A percentile compares a stretch with the other conserved stretches of the same genome.
Evolutionary conservation across 441 rosid genomes (phyloP).

Genomic region (Omphalea diandra): DNA sequence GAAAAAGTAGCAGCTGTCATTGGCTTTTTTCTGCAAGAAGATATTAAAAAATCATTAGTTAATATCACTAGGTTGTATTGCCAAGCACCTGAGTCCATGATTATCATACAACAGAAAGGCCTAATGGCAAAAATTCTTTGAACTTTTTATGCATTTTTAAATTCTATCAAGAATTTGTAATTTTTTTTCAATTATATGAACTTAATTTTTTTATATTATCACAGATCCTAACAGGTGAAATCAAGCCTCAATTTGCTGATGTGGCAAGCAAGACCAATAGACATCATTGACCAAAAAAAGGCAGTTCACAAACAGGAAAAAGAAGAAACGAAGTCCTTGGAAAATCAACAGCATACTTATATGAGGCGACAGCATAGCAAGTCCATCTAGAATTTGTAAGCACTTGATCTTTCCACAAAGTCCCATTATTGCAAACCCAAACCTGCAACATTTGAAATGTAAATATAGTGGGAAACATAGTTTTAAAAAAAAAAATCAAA

Average conservation of each 20-base stretch:
- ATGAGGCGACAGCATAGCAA: slow-evolving; percentile 91
- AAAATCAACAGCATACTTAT: slow-evolving; percentile 55
- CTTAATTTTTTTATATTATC: too few relatives aligned
- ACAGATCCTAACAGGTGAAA: too few relatives aligned
- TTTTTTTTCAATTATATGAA: too few relatives aligned
- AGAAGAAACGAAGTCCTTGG: neutral
- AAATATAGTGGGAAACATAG: slow-evolving; percentile 1
- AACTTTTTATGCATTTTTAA: too few relatives aligned
- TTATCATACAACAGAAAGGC: neutral
- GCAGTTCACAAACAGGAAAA: neutral
- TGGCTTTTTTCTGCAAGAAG: slow-evolving; percentile 65
- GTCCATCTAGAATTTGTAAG: slow-evolving; percentile 66
- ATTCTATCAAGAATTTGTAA: too few relatives aligned
- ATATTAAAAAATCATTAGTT: neutral
- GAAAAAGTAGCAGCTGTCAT: slow-evolving; percentile 97
- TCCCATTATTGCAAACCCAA: slow-evolving; percentile 65
- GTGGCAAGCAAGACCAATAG: too few relatives aligned
- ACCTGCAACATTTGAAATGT: slow-evolving; percentile 40
- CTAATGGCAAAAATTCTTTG: neutral
- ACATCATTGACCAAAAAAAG: neutral
- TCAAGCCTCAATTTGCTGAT: too few relatives aligned
- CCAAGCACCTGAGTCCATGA: neutral
- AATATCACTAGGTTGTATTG: slow-evolving; percentile 5
- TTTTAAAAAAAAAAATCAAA: slow-evolving; percentile 9
- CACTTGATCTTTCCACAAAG: slow-evolving; percentile 37